Evolutionary conservation across 768 basidiomycete species (phyloP).

Genomic region (Boletus huronensis): DNA sequence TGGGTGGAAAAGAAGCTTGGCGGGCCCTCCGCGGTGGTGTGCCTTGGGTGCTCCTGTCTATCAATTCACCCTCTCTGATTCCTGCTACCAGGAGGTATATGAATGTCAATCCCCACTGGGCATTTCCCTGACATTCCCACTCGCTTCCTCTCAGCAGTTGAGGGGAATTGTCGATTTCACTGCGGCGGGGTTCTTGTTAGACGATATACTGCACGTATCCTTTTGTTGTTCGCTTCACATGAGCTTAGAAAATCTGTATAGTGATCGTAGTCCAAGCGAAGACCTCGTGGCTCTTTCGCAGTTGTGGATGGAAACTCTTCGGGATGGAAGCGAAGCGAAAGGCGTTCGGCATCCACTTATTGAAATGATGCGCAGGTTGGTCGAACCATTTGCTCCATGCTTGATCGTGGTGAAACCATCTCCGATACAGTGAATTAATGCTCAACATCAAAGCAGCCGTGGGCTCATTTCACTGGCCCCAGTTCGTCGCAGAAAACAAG

Average conservation of each 20-base stretch:
- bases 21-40: background rate
- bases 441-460: slow-evolving; percentile 1
- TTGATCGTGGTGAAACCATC: background rate
- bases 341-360: background rate
- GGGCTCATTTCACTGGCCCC: slow-evolving; percentile 11
- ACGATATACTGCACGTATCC: background rate
- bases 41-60: too few species aligned
- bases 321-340: background rate
- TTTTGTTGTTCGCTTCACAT: background rate
- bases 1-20: background rate
- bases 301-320: background rate
- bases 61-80: background rate
- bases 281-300: background rate
- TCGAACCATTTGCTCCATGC: background rate
- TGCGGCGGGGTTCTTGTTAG: background rate
- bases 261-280: background rate
- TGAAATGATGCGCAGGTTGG: slow-evolving; percentile 11
- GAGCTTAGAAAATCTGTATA: background rate
- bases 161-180: background rate
- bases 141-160: background rate
- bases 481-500: slow-evolving; percentile 3
- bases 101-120: slow-evolving; percentile 6
- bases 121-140: background rate
- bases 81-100: slow-evolving; percentile 19
- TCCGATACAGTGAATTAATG: slow-evolving; percentile 4